These are phyloP conservation scores for Salix viminalis DNA, from an alignment of 345 rosid genomes.

Conservation along the genomic window DNA sequence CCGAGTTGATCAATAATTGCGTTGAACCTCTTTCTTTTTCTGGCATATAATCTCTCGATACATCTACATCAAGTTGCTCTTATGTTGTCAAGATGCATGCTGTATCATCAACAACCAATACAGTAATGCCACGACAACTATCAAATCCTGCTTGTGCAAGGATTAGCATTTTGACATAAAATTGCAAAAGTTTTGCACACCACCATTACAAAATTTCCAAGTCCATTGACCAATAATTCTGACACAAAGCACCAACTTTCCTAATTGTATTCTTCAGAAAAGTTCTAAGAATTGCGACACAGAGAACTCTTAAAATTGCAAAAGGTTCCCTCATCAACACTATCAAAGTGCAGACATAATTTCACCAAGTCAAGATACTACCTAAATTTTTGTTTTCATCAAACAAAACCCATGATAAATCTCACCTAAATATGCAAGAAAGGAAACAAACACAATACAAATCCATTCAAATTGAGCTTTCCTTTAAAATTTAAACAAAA, in stretches of 20 bases:
- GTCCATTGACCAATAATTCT: neutral
- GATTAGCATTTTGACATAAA: neutral
- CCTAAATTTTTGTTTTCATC: neutral
- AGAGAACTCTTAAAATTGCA: neutral
- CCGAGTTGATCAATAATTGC: neutral
- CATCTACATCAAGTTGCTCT: neutral
- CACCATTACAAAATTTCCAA: too few relatives aligned
- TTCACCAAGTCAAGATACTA: too few relatives aligned
- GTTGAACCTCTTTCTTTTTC: neutral
- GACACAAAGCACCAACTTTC: neutral
- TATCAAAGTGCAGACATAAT: neutral
- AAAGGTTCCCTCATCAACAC: neutral
- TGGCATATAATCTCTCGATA: neutral
- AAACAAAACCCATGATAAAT: neutral
- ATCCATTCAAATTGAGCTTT: neutral
- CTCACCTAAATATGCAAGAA: neutral
- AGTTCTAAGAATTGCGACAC: neutral
- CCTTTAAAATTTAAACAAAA: neutral
- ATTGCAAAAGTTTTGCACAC: neutral
- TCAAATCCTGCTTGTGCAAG: neutral
- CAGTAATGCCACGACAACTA: neutral
- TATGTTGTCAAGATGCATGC: neutral
- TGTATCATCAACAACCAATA: neutral
- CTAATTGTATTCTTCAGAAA: neutral
- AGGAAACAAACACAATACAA: neutral